Evolutionary conservation across 1,284 basidiomycete genomes (phyloP).

Genomic region (Ustilago vetiveriae): DNA sequence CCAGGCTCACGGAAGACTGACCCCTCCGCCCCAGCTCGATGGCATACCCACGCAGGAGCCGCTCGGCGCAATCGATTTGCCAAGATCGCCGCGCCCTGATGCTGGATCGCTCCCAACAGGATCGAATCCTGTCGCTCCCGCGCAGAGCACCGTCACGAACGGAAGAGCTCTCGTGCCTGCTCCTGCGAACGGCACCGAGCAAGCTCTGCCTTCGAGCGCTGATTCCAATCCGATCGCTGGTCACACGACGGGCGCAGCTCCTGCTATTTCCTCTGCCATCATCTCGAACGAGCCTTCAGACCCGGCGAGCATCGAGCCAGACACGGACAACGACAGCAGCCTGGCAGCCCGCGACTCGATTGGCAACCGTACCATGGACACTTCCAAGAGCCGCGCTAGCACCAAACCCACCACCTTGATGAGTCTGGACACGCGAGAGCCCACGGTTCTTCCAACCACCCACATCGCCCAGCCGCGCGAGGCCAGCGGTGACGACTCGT

Average conservation of each 20-base stretch:
- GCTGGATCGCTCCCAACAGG: background rate
- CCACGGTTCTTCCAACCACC: slow-evolving; percentile 71
- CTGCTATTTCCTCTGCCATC: slow-evolving; percentile 12
- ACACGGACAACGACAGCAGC: slow-evolving; percentile 39
- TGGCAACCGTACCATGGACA: slow-evolving; percentile 58
- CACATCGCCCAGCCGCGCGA: slow-evolving; percentile 87
- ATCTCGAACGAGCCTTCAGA: slow-evolving; percentile 6
- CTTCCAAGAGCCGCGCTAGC: slow-evolving; percentile 78
- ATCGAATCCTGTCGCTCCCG: background rate
- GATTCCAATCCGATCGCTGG: no score
- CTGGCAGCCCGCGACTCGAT: slow-evolving; percentile 45
- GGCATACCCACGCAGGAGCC: slow-evolving; percentile 48
- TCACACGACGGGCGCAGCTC: slow-evolving; percentile 5
- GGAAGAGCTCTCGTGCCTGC: slow-evolving; percentile 10
- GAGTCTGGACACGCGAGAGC: slow-evolving; percentile 75
- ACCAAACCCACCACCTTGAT: slow-evolving; percentile 95
- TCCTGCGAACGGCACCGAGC: background rate
- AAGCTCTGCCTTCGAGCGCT: background rate
- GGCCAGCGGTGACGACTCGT: slow-evolving; percentile 25
- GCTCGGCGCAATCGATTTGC: slow-evolving; percentile 44
- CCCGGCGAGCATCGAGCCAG: slow-evolving; percentile 2
- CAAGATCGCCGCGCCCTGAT: slow-evolving; percentile 26
- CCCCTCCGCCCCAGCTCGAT: slow-evolving; percentile 48
- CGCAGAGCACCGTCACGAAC: slow-evolving; percentile 11
- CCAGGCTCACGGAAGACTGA: slow-evolving; percentile 16